phyloP scores from a whole-genome alignment of 345 rosid species.

The Bruguiera gymnorhiza region DNA sequence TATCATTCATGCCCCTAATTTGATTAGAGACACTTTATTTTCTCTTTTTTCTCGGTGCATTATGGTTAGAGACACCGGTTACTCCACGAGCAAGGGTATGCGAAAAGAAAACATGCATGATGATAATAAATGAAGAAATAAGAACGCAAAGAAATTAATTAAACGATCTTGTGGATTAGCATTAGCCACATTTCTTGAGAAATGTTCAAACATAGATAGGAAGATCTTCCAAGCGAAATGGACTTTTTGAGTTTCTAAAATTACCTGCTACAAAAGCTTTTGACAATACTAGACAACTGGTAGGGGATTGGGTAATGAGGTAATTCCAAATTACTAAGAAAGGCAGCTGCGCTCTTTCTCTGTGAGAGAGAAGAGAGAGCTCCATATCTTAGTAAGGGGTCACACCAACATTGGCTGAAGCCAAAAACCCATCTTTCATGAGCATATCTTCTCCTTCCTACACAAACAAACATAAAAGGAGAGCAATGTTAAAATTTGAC shows the following conservation, averaged over 20 bases:
- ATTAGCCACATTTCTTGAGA: neutral
- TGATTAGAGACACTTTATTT: no score
- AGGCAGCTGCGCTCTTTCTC: neutral
- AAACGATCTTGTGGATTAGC: neutral
- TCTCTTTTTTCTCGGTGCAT: no score
- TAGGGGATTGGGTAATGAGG: neutral
- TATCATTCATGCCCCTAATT: no score
- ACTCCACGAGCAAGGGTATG: no score
- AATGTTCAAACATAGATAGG: neutral
- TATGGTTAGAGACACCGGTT: no score
- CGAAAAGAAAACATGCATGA: neutral
- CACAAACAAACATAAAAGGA: neutral
- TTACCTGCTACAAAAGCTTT: conserved; percentile 1
- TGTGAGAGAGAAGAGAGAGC: neutral
- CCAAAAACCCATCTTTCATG: conserved; percentile 21
- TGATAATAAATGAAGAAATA: neutral
- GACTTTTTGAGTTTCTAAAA: neutral
- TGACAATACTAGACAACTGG: neutral
- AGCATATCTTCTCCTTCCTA: conserved; percentile 27
- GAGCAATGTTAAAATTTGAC: no score
- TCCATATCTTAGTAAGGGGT: conserved; percentile 10
- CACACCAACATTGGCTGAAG: conserved; percentile 20
- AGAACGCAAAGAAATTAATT: no score
- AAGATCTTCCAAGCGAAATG: neutral
- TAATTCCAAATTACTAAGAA: neutral